Evolutionary conservation across 2,329 filamentous ascomycete species (phyloP).

Genomic region (Sclerotinia spermophila): DNA sequence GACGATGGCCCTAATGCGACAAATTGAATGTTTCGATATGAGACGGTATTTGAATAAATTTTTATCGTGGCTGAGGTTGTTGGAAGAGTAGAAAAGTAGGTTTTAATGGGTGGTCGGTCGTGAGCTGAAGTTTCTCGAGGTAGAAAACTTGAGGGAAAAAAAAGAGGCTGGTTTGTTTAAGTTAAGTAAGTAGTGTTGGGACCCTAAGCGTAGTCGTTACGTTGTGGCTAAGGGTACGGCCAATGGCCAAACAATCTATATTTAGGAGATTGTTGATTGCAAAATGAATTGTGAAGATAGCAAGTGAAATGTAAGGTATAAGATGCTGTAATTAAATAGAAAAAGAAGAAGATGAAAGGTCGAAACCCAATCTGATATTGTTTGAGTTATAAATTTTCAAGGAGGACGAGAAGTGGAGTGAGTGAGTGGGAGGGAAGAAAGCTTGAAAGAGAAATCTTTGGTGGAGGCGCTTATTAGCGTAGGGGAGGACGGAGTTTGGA

Average conservation of each 20-base stretch:
- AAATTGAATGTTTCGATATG: not conserved
- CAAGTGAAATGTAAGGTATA: not conserved
- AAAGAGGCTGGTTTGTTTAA: not conserved
- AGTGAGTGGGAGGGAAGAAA: not conserved
- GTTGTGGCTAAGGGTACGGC: not conserved
- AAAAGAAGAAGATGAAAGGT: constrained; percentile 10
- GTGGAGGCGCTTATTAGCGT: not conserved
- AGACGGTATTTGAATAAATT: constrained; percentile 4
- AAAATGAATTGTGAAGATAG: not conserved
- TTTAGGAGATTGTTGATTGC: not conserved
- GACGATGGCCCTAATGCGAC: not conserved
- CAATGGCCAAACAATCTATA: not conserved
- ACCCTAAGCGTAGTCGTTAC: not conserved
- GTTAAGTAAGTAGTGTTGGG: not conserved
- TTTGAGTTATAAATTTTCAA: constrained; percentile 2
- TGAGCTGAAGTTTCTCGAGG: not conserved
- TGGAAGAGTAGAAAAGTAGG: not conserved
- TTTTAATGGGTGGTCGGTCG: constrained; percentile 2
- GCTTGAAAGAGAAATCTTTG: constrained; percentile 5
- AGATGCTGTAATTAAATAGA: not conserved
- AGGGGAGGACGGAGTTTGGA: no score
- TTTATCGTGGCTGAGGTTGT: constrained; percentile 4
- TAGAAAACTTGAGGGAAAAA: not conserved
- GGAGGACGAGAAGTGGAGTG: constrained; percentile 5
- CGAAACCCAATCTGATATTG: constrained; percentile 15